phyloP scores from a whole-genome alignment of 305 asterid genomes.

The Fraxinus baroniana region DNA sequence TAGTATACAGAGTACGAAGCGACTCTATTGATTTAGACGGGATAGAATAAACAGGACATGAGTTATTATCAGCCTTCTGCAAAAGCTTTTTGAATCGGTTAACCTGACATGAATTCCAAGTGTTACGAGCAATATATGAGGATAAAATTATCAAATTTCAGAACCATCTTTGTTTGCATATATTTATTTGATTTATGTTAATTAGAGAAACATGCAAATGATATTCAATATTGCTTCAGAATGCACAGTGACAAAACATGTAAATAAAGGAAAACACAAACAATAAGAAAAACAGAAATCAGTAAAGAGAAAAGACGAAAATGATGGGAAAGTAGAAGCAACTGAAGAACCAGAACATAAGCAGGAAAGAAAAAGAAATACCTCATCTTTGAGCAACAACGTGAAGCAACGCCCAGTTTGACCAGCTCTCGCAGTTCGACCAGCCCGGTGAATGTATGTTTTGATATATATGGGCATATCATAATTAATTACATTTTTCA shows the following conservation, averaged over 20 bases:
- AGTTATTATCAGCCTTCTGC: conserved; percentile 60
- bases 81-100: conserved; percentile 57
- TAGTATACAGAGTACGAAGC: conserved; percentile 41
- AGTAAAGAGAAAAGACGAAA: background rate
- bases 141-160: background rate
- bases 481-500: conserved; percentile 71
- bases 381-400: conserved; percentile 69
- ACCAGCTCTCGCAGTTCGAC: conserved; percentile 95
- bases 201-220: background rate
- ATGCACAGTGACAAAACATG: background rate
- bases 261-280: background rate
- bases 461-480: conserved; percentile 75
- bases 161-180: background rate
- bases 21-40: conserved; percentile 62
- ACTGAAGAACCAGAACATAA: background rate
- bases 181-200: background rate
- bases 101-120: conserved; percentile 40
- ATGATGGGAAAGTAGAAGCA: background rate
- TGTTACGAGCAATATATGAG: background rate
- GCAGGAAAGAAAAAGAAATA: conserved; percentile 22
- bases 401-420: conserved; percentile 80
- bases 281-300: background rate
- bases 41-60: conserved; percentile 58
- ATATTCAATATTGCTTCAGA: background rate
- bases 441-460: conserved; percentile 87